phyloP scores from a whole-genome alignment of 192 early-diverging fungal genomes.

The Entophlyctis luteolus region DNA sequence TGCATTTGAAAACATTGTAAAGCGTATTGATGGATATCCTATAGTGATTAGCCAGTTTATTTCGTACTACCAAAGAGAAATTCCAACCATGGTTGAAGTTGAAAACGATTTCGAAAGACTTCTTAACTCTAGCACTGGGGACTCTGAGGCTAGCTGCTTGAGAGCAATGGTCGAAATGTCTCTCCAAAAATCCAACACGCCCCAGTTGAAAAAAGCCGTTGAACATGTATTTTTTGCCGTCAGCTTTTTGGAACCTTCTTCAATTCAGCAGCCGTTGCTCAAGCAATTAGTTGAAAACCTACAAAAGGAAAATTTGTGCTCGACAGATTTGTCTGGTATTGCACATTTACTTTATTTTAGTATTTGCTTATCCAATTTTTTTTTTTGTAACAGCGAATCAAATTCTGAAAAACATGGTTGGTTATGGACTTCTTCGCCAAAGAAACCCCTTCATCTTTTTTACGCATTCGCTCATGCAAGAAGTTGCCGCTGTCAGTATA shows the following conservation, averaged over 20 bases:
- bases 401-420: background rate
- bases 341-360: no score
- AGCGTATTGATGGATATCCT: background rate
- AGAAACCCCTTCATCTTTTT: background rate
- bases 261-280: background rate
- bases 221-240: background rate
- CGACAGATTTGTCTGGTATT: background rate
- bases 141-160: background rate
- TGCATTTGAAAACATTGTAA: background rate
- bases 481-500: background rate
- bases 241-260: background rate
- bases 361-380: no score
- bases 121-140: background rate
- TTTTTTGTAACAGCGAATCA: background rate
- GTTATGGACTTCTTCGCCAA: background rate
- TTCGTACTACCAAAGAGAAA: background rate
- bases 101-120: background rate
- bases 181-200: background rate
- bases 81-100: background rate
- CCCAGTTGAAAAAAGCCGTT: background rate
- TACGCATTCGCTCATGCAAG: background rate
- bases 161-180: background rate
- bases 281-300: background rate
- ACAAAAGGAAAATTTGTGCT: background rate
- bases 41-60: background rate